Evolutionary conservation across 257 asterid species (phyloP).

Genomic region (Salvia hispanica): DNA sequence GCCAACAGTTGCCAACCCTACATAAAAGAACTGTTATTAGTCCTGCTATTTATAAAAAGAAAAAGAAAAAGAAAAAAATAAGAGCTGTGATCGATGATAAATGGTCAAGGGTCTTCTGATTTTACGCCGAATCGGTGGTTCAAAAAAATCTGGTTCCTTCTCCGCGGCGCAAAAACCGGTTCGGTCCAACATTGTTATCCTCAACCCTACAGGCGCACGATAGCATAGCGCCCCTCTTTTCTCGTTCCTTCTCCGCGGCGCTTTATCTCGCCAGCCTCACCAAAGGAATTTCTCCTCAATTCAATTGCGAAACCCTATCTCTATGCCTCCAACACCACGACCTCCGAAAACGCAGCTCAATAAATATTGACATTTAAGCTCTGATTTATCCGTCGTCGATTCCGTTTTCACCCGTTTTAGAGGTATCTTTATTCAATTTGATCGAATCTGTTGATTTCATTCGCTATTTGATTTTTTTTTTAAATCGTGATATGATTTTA

Average conservation of each 20-base stretch:
- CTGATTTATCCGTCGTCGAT: conserved; percentile 7
- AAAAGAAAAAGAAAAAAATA: no score
- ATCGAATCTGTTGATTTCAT: not conserved
- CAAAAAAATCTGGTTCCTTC: no score
- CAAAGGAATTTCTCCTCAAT: conserved; percentile 20
- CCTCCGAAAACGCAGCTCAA: conserved; percentile 19
- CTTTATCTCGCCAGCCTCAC: conserved; percentile 38
- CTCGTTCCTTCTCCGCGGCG: conserved; percentile 48
- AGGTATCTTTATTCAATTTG: conserved; percentile 36
- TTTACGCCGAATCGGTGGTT: no score
- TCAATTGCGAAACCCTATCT: conserved; percentile 30
- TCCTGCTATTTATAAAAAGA: no score
- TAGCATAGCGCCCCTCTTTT: conserved; percentile 44
- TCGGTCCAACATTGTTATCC: conserved; percentile 31
- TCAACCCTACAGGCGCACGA: conserved; percentile 44
- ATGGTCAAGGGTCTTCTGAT: no score
- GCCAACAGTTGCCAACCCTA: no score
- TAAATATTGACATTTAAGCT: conserved; percentile 24
- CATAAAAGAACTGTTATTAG: no score
- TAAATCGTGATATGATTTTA: not conserved
- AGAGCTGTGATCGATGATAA: no score
- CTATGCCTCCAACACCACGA: conserved; percentile 17
- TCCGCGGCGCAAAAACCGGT: conserved; percentile 23
- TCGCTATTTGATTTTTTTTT: no score
- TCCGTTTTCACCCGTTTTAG: conserved; percentile 27